Base-by-base conservation (phyloP, 2,329 filamentous ascomycete genomes). In the Cladorrhinum sp. region DNA sequence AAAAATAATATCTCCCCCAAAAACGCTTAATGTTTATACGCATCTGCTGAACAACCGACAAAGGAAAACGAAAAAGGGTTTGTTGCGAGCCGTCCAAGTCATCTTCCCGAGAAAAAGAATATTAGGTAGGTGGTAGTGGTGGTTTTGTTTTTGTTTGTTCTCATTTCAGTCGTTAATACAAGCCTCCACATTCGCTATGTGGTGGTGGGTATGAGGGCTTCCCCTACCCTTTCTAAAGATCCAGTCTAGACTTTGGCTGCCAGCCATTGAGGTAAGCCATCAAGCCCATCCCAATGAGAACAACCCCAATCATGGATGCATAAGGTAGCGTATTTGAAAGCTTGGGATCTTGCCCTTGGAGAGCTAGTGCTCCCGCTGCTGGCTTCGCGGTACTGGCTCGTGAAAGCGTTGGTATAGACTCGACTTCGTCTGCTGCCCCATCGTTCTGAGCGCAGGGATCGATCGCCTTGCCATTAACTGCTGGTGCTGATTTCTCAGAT, bases 231-330 rank as follows among this genome's bases (percentile, higher is more conserved):
- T 38, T 55, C 62, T 64, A 77, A 57, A 69, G 71, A 38, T 75
- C 72, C 50, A 75, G 62, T 55, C 71, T 75, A 23, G 73, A 72
- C 59, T 78, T 75, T 25, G 77, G 70, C 68, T 92, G 89, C 90
- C 90, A 93, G 55, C 89, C 88, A 70, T 95, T 95, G 67, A 95
- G 81, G 74, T 92, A 93, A 48, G 89, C 90, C 91, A 95, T 95
- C 65, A 95, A 74, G 13, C 91, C 89, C 77, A 95, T 88, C 29
- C 91, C 91, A 62, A 95, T 78, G 59, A 95, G 75, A 24, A 95
- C 90, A 29, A 95, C 91, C 10, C 91, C 89, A 50, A 95, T 76
- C 84, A 93, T 92, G 1, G 89, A 92, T 45, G 89, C 88, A 70
- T 93, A 93, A 16, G 91, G 91, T 61, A 90, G 79, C 59, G 83